A percentile compares a stretch with the other conserved stretches of the same genome.
Conservation (phyloP, 352 stramenopile species). For the Peronospora tabacina region DNA sequence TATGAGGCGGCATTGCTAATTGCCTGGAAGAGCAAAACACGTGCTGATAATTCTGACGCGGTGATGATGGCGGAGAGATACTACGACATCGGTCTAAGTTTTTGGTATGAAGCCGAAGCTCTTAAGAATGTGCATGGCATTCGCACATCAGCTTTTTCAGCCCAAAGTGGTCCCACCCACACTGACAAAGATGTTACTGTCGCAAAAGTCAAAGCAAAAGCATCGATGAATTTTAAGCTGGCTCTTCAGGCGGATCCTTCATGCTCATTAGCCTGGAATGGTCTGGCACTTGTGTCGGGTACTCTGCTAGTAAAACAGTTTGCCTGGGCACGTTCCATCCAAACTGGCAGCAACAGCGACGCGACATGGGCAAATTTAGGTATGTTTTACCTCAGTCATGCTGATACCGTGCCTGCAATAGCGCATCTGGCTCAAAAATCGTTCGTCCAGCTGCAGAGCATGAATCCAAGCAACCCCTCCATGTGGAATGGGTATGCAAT, state of each 20-base stretch:
- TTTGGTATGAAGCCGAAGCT: slow-evolving; percentile 72
- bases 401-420: slow-evolving; percentile 20
- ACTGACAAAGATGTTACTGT: slow-evolving; percentile 13
- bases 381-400: slow-evolving; percentile 67
- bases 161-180: neutral
- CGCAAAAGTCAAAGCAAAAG: slow-evolving; percentile 27
- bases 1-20: slow-evolving; percentile 40
- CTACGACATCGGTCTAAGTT: slow-evolving; percentile 66
- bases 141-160: slow-evolving; percentile 37
- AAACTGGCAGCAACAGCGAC: slow-evolving; percentile 46
- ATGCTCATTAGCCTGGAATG: slow-evolving; percentile 69
- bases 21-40: slow-evolving; percentile 9
- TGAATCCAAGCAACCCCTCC: slow-evolving; percentile 71
- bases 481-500: slow-evolving; percentile 87
- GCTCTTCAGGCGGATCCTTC: slow-evolving; percentile 40
- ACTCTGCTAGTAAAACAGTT: slow-evolving; percentile 74
- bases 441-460: slow-evolving; percentile 73
- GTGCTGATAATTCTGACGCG: slow-evolving; percentile 2
- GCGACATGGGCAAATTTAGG: slow-evolving; percentile 78
- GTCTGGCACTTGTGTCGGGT: slow-evolving; percentile 52
- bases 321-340: slow-evolving; percentile 60
- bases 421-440: slow-evolving; percentile 56
- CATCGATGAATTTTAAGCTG: slow-evolving; percentile 36
- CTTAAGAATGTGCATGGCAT: slow-evolving; percentile 29
- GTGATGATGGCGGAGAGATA: slow-evolving; percentile 35